A percentile compares a stretch with the other conserved stretches of the same genome.
Conservation (phyloP, 306 rosid genomes). For the cucumber (Cucumis sativus) region DNA sequence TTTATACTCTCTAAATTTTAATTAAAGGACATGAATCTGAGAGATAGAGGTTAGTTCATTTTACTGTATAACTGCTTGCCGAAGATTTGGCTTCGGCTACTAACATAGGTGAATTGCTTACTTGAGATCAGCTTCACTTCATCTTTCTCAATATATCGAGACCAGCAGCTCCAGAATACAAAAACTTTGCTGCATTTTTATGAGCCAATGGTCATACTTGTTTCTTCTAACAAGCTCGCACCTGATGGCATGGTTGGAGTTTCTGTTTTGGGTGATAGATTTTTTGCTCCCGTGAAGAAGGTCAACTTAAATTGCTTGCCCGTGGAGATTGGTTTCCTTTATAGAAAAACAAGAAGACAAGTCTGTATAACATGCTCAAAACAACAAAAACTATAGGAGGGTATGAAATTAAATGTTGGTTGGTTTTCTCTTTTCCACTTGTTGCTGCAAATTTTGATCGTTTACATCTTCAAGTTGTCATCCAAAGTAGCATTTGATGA, state of each 20-base stretch:
- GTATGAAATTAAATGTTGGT: constrained; percentile 33
- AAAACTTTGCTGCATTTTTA: constrained; percentile 85
- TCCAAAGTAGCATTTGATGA: background rate
- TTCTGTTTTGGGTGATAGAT: constrained; percentile 60
- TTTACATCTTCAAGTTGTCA: background rate
- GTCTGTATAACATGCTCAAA: constrained; percentile 82
- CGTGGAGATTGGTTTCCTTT: background rate
- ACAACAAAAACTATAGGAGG: constrained; percentile 99
- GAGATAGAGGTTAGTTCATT: background rate
- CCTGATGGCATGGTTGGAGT: constrained; percentile 71
- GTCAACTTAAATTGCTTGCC: constrained; percentile 6
- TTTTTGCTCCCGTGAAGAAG: constrained; percentile 66
- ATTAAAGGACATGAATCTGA: background rate
- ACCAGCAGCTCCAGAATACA: constrained; percentile 92
- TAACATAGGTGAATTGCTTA: constrained; percentile 7
- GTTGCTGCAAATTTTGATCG: background rate
- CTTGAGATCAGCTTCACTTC: constrained; percentile 68
- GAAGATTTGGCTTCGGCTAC: constrained; percentile 6
- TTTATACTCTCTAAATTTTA: background rate
- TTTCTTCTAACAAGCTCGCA: constrained; percentile 79
- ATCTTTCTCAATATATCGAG: constrained; percentile 92
- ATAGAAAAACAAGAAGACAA: constrained; percentile 48
- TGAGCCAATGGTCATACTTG: constrained; percentile 79
- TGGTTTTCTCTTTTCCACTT: background rate
- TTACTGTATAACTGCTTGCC: background rate